A percentile compares a stretch with the other conserved stretches of the same genome.
Conservation (phyloP, 2,329 filamentous ascomycete species). For the Hypoxylon sp. region DNA sequence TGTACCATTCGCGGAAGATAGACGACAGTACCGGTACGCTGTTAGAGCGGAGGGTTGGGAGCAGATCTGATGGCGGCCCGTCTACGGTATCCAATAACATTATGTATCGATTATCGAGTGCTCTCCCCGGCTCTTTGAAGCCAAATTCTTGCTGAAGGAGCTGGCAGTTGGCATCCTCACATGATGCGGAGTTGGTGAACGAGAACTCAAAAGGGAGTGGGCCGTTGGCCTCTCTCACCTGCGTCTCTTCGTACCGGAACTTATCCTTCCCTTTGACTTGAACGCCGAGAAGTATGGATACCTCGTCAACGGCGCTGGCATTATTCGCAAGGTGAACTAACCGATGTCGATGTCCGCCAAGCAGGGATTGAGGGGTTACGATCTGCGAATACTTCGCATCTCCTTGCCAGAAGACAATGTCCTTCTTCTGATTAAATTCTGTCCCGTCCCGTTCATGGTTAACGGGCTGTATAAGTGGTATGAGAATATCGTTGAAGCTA, state of each 20-base stretch:
- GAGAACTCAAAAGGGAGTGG: constrained; percentile 70
- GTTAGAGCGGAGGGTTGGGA: constrained; percentile 75
- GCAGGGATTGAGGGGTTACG: constrained; percentile 69
- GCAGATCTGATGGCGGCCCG: constrained; percentile 72
- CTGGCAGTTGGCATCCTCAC: constrained; percentile 66
- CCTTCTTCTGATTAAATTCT: constrained; percentile 73
- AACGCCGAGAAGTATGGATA: constrained; percentile 71
- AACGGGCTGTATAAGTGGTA: constrained; percentile 70
- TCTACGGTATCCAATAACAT: constrained; percentile 80
- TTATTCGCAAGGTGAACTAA: constrained; percentile 78
- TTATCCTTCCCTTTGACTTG: constrained; percentile 56
- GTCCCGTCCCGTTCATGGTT: constrained; percentile 64
- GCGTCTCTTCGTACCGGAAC: constrained; percentile 71
- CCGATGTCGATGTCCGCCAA: constrained; percentile 78
- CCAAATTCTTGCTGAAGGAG: constrained; percentile 68
- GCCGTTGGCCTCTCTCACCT: constrained; percentile 67
- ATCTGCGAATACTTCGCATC: constrained; percentile 69
- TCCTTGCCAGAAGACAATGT: constrained; percentile 82
- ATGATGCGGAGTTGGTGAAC: constrained; percentile 71
- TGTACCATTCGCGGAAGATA: constrained; percentile 85
- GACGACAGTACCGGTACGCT: constrained; percentile 79
- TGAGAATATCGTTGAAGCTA: constrained; percentile 82
- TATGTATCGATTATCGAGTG: constrained; percentile 78
- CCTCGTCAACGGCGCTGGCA: constrained; percentile 63
- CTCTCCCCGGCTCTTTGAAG: constrained; percentile 66